Percentiles rank a stretch among this genome's conserved stretches.
phyloP scores from a whole-genome alignment of 129 eudicot genomes.

The Helianthus annuus region HanXRQr2.0-SUNRISE NC_035447.2:145392069-145392568 shows the following conservation, averaged over 20 bases:
- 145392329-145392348: conserved; percentile 22
- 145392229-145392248: conserved; percentile 24
- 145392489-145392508: conserved; percentile 70
- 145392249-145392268: conserved; percentile 31
- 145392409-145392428: conserved; percentile 76
- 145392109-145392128: conserved; percentile 56
- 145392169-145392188: conserved; percentile 45
- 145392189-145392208: conserved; percentile 37
- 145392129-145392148: conserved; percentile 50
- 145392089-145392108: conserved; percentile 19
- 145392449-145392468: conserved; percentile 67
- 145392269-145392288: conserved; percentile 37
- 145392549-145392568: conserved; percentile 52
- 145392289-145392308: conserved; percentile 32
- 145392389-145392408: conserved; percentile 72
- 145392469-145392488: conserved; percentile 74
- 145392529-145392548: conserved; percentile 57
- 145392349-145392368: conserved; percentile 20
- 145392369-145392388: conserved; percentile 44
- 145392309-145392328: conserved; percentile 16
- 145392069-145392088: conserved; percentile 25
- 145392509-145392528: conserved; percentile 53
- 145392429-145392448: conserved; percentile 67
- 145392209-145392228: conserved; percentile 32
- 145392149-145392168: conserved; percentile 41